These are phyloP conservation scores for Lactarius pseudohatsudake DNA, from an alignment of 768 basidiomycete species.

Conservation along the genomic window DNA sequence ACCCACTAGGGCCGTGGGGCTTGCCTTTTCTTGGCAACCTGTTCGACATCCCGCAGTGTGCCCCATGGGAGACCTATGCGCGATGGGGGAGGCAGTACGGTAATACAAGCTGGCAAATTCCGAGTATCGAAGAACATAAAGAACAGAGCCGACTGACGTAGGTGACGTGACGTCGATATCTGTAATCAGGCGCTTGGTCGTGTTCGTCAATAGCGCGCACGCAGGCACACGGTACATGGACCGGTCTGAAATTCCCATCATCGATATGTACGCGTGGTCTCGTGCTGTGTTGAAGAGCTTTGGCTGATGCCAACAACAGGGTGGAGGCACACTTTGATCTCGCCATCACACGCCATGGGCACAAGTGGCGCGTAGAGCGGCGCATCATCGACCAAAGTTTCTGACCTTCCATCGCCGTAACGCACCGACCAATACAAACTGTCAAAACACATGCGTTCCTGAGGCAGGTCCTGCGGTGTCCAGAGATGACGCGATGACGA, in stretches of 20 bases:
- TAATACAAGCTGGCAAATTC: background rate
- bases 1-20: slow-evolving; percentile 11
- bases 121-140: background rate
- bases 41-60: slow-evolving; percentile 11
- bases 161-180: slow-evolving; percentile 22
- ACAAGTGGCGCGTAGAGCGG: slow-evolving; percentile 14
- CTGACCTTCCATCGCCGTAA: slow-evolving; percentile 5
- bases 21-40: slow-evolving; percentile 16
- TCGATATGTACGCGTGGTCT: slow-evolving; percentile 13
- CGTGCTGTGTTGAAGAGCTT: background rate
- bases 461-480: slow-evolving; percentile 9
- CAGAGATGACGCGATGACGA: slow-evolving; percentile 12
- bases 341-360: slow-evolving; percentile 14
- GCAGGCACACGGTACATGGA: slow-evolving; percentile 11
- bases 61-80: slow-evolving; percentile 17
- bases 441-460: slow-evolving; percentile 18
- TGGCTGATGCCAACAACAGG: background rate
- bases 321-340: slow-evolving; percentile 20
- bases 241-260: slow-evolving; percentile 12
- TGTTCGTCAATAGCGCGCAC: slow-evolving; percentile 19
- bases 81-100: slow-evolving; percentile 16
- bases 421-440: slow-evolving; percentile 13
- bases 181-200: slow-evolving; percentile 17
- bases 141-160: background rate
- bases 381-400: slow-evolving; percentile 21